Conservation (phyloP, 169 alveolate species). For the Cryptosporidium parvum region DNA sequence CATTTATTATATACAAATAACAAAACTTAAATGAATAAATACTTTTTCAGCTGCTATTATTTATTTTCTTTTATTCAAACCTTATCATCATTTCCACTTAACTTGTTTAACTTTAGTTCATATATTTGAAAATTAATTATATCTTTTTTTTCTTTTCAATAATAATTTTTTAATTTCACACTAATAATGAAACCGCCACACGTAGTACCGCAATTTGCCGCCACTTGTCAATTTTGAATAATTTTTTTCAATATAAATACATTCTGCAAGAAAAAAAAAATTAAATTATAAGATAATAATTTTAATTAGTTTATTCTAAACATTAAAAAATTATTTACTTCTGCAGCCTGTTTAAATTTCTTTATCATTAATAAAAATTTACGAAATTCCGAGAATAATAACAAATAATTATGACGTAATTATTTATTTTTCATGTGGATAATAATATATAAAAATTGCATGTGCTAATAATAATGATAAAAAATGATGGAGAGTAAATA, state of each 20-base stretch:
- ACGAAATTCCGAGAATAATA: background rate
- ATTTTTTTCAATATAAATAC: background rate
- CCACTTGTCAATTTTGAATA: conserved; percentile 16
- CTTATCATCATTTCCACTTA: background rate
- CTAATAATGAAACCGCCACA: background rate
- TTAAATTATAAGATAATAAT: background rate
- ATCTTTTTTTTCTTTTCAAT: background rate
- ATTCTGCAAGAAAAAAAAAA: background rate
- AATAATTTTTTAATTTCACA: background rate
- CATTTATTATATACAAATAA: background rate
- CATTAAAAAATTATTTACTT: background rate
- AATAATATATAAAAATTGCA: conserved; percentile 7
- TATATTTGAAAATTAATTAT: background rate
- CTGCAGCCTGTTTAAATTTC: background rate
- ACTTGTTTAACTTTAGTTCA: background rate
- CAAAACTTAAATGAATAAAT: background rate
- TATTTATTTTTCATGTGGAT: conserved; percentile 27
- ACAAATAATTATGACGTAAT: background rate
- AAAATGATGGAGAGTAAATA: background rate
- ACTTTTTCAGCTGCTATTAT: background rate
- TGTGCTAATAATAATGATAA: background rate
- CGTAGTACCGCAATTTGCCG: background rate
- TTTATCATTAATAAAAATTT: background rate
- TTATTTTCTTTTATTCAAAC: background rate
- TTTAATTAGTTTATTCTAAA: background rate